A percentile compares a stretch with the other conserved stretches of the same genome.
Evolutionary conservation across 257 asterid genomes (phyloP).

Genomic region (Solanum corneliomulleri): DNA sequence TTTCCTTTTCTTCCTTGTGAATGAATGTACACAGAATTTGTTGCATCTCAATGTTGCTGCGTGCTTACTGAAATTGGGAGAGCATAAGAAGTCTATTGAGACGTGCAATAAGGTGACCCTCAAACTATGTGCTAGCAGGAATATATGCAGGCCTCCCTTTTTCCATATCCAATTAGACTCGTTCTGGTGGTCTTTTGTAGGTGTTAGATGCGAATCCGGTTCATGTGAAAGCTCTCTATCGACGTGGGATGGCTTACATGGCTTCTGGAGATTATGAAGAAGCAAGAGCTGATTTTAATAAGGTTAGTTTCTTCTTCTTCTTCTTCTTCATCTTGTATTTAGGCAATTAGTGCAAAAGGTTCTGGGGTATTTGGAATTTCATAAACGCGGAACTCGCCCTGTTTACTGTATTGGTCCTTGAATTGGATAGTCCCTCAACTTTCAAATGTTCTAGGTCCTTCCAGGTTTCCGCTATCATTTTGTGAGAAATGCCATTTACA

Average conservation of each 20-base stretch:
- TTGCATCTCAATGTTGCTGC: conserved; percentile 96
- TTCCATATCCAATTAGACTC: neutral
- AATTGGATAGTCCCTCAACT: neutral
- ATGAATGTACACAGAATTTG: conserved; percentile 51
- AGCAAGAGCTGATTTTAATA: conserved; percentile 80
- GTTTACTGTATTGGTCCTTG: neutral
- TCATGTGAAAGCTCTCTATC: conserved; percentile 86
- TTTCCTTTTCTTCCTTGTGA: conserved; percentile 1
- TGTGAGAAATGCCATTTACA: neutral
- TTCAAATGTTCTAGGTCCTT: neutral
- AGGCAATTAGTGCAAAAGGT: neutral
- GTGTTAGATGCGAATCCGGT: conserved; percentile 84
- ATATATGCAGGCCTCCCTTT: neutral
- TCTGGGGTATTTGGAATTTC: neutral
- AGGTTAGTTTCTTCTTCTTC: conserved; percentile 34
- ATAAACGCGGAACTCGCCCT: neutral
- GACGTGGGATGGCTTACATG: conserved; percentile 96
- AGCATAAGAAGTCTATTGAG: conserved; percentile 73
- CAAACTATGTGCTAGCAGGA: neutral
- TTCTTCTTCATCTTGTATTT: neutral
- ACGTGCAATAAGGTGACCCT: conserved; percentile 78
- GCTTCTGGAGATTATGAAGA: conserved; percentile 79
- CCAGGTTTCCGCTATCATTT: neutral
- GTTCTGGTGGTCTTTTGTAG: conserved; percentile 18
- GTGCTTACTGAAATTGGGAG: conserved; percentile 87